These are phyloP conservation scores for Arctostaphylos glauca DNA, from an alignment of 148 eudicot genomes.

Conservation along the genomic window DNA sequence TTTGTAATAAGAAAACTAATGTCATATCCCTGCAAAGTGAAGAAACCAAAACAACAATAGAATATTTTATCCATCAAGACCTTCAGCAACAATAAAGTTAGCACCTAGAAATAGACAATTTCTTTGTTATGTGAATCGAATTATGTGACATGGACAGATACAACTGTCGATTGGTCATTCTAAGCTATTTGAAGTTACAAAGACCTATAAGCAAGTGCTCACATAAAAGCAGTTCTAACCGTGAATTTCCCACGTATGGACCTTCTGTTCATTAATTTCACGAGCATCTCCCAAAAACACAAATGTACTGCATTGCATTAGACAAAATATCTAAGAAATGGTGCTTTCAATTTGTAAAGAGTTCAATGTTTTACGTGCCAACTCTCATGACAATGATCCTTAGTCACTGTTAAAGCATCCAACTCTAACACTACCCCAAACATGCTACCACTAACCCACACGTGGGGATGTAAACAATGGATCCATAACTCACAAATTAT, in stretches of 20 bases:
- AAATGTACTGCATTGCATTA: background rate
- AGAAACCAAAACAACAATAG: conserved; percentile 6
- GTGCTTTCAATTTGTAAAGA: background rate
- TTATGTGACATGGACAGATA: background rate
- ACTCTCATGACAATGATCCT: conserved; percentile 4
- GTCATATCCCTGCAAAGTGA: conserved; percentile 84
- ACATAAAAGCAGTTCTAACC: background rate
- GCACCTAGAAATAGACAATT: background rate
- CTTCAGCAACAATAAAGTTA: background rate
- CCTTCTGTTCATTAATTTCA: background rate
- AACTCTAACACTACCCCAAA: no score
- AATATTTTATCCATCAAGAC: background rate
- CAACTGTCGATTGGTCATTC: conserved; percentile 8
- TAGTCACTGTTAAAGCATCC: no score
- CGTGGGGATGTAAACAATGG: no score
- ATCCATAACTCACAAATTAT: no score
- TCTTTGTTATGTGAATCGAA: no score
- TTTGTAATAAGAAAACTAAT: conserved; percentile 97
- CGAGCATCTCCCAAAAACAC: background rate
- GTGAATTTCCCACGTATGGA: background rate
- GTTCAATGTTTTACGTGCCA: background rate
- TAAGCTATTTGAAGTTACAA: background rate
- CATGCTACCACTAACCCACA: no score
- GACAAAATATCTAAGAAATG: background rate
- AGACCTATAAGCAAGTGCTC: background rate